Evolutionary conservation across 495 filamentous ascomycete species (phyloP), one percentile per base, ranked within the genome.

Genomic region (Tuber aestivum): DNA sequence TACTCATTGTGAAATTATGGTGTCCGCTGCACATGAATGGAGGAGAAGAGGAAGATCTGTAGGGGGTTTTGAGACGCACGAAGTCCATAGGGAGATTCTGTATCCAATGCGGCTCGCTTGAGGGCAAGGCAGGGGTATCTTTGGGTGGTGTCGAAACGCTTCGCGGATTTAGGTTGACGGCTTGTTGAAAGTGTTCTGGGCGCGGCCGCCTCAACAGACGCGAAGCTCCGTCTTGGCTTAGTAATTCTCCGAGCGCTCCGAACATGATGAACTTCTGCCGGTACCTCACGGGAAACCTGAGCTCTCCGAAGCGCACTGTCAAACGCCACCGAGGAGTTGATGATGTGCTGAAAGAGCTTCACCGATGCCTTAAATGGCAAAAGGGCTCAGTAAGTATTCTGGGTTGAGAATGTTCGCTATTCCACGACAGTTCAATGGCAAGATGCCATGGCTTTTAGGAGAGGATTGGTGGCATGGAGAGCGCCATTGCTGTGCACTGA

Each of bases 161-260:
- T 65, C 32, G 56, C 16, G 32, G 56, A 65, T 65, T 35, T 27
- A 35, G 56, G 56, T 35, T 35, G 56, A 18, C 56, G 27, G 4
- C 56, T 32, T 32, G 56, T 65, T 12, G 56, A 65, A 65, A 35
- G 50, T 27, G 8, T 27, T 56, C 23, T 8, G 50, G 8, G 27
- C 56, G 56, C 27, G 56, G 56, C 56, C 27, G 27, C 56, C 27
- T 35, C 56, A 65, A 35, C 27, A 65, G 56, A 65, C 56, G 56
- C 56, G 56, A 65, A 32, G 56, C 56, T 35, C 56, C 56, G 56
- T 35, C 56, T 65, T 65, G 56, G 56, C 56, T 65, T 65, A 65
- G 56, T 65, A 65, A 65, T 65, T 27, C 56, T 65, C 56, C 56
- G 14, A 65, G 56, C 2, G 56, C 56, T 65, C 56, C 56, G 35